Evolutionary conservation across 2,329 filamentous ascomycete genomes (phyloP), one percentile per base, ranked within the genome.

Genomic region (Paramyrothecium sp.): DNA sequence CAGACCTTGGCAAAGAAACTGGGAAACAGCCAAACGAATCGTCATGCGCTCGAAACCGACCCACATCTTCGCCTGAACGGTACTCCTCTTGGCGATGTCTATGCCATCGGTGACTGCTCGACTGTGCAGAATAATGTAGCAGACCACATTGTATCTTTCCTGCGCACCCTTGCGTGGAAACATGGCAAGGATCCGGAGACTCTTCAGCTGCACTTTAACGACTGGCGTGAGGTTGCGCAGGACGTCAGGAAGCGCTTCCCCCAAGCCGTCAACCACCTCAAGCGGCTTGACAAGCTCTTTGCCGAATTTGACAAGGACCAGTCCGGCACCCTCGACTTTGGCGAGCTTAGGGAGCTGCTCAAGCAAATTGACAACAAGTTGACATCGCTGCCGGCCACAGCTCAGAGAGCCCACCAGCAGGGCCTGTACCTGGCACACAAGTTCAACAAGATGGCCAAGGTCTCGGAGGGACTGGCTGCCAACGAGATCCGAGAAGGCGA

Each of bases 101-200:
- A 99, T 69, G 93, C 93, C 51, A 92, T 99, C 60, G 95, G 95
- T 16, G 95, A 99, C 75, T 98, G 95, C 76, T 83, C 91, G 7
- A 99, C 96, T 0, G 94, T 99, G 0, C 96, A 99, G 70, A 99
- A 99, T 79, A 99, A 99, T 65, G 82, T 98, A 2, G 91, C 93
- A 3, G 91, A 96, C 69, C 89, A 97, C 75, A 88, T 99, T 65
- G 83, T 97, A 51, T 89, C 86, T 20, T 99, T 98, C 76, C 83
- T 99, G 12, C 92, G 92, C 60, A 91, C 87, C 17, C 82, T 96
- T 2, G 92, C 95, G 11, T 97, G 90, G 88, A 94, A 97, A 74
- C 91, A 90, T 62, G 94, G 93, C 71, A 89, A 90, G 67, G 90
- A 98, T 67, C 94, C 94, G 0, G 88, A 96, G 71, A 90, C 87